phyloP scores from a whole-genome alignment of 1,284 basidiomycete species.

The Wallemia ichthyophaga region DNA sequence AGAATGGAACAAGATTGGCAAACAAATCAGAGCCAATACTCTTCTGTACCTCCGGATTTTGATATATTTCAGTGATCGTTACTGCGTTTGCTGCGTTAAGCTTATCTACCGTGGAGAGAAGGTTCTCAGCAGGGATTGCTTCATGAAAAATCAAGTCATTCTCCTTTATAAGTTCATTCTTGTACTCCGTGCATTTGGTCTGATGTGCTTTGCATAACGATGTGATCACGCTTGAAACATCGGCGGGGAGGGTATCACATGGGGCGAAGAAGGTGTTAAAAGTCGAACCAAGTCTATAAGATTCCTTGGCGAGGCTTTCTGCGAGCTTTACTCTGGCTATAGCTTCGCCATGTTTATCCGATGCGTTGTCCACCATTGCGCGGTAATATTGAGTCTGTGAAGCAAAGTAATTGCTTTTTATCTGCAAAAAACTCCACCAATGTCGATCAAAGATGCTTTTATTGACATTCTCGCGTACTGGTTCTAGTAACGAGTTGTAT shows the following conservation, averaged over 20 bases:
- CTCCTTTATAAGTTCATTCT: slow-evolving; percentile 46
- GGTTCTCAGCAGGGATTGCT: slow-evolving; percentile 49
- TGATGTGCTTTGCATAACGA: slow-evolving; percentile 62
- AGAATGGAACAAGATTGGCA: slow-evolving; percentile 55
- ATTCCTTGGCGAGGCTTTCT: slow-evolving; percentile 58
- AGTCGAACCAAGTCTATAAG: slow-evolving; percentile 31
- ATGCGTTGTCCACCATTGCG: slow-evolving; percentile 40
- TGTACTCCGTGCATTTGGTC: slow-evolving; percentile 42
- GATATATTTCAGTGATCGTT: slow-evolving; percentile 79
- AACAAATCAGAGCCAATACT: slow-evolving; percentile 85
- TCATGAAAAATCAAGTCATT: slow-evolving; percentile 97
- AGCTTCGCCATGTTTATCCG: slow-evolving; percentile 56
- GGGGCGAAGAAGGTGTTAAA: slow-evolving; percentile 42
- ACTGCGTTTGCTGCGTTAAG: slow-evolving; percentile 45
- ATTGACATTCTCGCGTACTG: slow-evolving; percentile 80
- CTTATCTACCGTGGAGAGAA: slow-evolving; percentile 52
- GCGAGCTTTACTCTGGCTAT: slow-evolving; percentile 53
- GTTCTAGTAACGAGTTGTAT: slow-evolving; percentile 51
- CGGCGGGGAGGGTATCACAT: slow-evolving; percentile 59
- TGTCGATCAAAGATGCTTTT: slow-evolving; percentile 87
- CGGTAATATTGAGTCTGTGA: slow-evolving; percentile 43
- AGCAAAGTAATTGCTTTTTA: not conserved
- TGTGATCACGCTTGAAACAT: slow-evolving; percentile 42
- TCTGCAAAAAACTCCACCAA: slow-evolving; percentile 22
- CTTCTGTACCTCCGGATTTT: slow-evolving; percentile 68